Conservation (phyloP, 2,329 filamentous ascomycete genomes). For the Aspergillus chevalieri region DNA sequence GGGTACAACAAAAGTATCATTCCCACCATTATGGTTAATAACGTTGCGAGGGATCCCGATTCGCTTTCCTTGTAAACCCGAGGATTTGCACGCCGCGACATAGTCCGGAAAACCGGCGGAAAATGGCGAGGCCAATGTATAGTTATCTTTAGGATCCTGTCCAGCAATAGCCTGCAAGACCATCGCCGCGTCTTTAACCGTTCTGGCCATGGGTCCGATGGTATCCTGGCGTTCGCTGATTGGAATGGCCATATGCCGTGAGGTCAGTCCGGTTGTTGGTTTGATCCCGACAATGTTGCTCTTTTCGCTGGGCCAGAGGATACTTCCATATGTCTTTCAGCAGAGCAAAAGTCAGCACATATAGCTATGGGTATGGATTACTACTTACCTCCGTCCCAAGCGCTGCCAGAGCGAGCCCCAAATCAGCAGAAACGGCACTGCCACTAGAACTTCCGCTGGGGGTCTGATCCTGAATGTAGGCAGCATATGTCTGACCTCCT, state of each 20-base stretch:
- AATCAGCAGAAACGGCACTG: conserved; percentile 53
- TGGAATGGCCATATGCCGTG: conserved; percentile 55
- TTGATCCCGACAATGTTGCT: conserved; percentile 64
- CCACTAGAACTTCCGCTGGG: conserved; percentile 58
- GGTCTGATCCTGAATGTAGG: conserved; percentile 57
- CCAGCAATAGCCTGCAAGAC: conserved; percentile 55
- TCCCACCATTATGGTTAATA: conserved; percentile 35
- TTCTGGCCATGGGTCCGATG: conserved; percentile 53
- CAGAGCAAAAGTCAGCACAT: background rate
- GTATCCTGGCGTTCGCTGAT: conserved; percentile 55
- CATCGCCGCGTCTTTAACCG: conserved; percentile 54
- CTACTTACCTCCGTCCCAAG: conserved; percentile 52
- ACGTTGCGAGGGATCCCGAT: conserved; percentile 61
- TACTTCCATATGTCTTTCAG: conserved; percentile 54
- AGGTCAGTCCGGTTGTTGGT: conserved; percentile 60
- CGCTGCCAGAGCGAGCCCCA: conserved; percentile 54
- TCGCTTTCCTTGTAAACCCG: conserved; percentile 50
- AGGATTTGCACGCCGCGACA: conserved; percentile 50
- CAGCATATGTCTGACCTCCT: conserved; percentile 56
- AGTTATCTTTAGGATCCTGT: conserved; percentile 49
- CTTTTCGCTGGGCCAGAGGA: conserved; percentile 48
- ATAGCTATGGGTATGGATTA: background rate
- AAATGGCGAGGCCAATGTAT: conserved; percentile 54
- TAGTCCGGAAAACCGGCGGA: conserved; percentile 52
- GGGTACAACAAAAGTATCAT: conserved; percentile 39